These are phyloP conservation scores for Pestalotiopsis sp. DNA, from an alignment of 2,329 filamentous ascomycete species.

Conservation along the genomic window DNA sequence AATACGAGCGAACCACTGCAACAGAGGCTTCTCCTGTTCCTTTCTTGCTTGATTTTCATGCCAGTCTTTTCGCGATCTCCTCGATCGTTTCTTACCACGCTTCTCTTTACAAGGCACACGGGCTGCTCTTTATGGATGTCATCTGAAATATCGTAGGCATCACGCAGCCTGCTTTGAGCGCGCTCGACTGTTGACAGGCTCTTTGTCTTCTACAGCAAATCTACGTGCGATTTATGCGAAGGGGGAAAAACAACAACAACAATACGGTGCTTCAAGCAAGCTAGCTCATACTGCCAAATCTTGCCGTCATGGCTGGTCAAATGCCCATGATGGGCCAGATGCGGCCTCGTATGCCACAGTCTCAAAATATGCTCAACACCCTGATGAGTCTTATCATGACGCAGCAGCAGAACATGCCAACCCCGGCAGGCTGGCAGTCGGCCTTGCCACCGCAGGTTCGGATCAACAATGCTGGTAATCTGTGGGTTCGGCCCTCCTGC, in stretches of 20 bases:
- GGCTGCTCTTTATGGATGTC: neutral
- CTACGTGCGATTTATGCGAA: neutral
- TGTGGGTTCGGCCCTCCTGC: conserved; percentile 32
- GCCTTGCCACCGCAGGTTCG: conserved; percentile 33
- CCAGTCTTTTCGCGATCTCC: neutral
- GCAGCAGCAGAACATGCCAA: conserved; percentile 14
- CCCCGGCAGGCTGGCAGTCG: conserved; percentile 35
- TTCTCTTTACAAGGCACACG: neutral
- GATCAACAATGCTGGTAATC: conserved; percentile 33
- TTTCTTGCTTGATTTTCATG: neutral
- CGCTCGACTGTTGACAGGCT: neutral
- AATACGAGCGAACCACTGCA: neutral
- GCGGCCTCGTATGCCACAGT: conserved; percentile 40
- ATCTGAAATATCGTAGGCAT: neutral
- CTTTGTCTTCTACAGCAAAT: conserved; percentile 1
- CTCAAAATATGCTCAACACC: conserved; percentile 40
- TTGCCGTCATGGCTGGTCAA: conserved; percentile 62
- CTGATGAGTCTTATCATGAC: conserved; percentile 39
- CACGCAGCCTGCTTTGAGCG: neutral
- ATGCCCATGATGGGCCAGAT: conserved; percentile 60
- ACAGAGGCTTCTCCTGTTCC: neutral
- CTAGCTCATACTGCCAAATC: conserved; percentile 12
- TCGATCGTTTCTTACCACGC: neutral
- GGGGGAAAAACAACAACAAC: neutral
- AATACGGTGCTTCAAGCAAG: neutral